A percentile compares a stretch with the other conserved stretches of the same genome.
Conservation (phyloP, 1,139 yeast genomes). For the Pneumocystis oryctolagi region DNA sequence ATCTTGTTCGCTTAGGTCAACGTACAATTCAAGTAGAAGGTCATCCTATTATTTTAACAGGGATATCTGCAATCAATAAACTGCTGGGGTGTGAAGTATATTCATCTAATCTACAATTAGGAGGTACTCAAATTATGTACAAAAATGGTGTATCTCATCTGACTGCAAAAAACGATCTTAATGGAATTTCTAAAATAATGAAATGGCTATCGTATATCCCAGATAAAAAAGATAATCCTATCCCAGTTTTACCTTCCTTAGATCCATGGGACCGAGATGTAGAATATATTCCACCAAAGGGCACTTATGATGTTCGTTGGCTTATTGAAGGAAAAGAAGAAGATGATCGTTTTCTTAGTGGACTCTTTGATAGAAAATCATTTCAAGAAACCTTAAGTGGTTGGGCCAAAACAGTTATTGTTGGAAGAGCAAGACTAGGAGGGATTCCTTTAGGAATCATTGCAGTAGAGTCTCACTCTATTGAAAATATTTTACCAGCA, state of each 20-base stretch:
- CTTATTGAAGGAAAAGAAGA: slow-evolving; percentile 70
- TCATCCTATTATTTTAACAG: slow-evolving; percentile 93
- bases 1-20: slow-evolving; percentile 92
- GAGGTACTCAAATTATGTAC: slow-evolving; percentile 99
- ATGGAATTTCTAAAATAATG: slow-evolving; percentile 88
- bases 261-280: slow-evolving; percentile 92
- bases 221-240: slow-evolving; percentile 75
- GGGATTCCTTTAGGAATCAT: slow-evolving; percentile 98
- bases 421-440: slow-evolving; percentile 96
- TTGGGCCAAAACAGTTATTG: slow-evolving; percentile 97
- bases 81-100: slow-evolving; percentile 92
- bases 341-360: slow-evolving; percentile 54
- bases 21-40: slow-evolving; percentile 98
- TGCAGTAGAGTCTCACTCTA: slow-evolving; percentile 81
- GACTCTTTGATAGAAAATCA: slow-evolving; percentile 80
- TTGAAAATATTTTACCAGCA: slow-evolving; percentile 85
- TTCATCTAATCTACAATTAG: slow-evolving; percentile 88
- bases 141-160: slow-evolving; percentile 93
- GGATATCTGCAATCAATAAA: slow-evolving; percentile 98
- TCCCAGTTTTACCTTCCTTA: slow-evolving; percentile 63
- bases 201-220: slow-evolving; percentile 96
- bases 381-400: slow-evolving; percentile 97
- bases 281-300: slow-evolving; percentile 62
- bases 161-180: slow-evolving; percentile 89
- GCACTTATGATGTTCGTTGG: slow-evolving; percentile 85